Percentiles rank a stretch among this genome's conserved stretches.
Conservation (phyloP, 2,329 filamentous ascomycete species). For the Talaromyces sp. region DNA sequence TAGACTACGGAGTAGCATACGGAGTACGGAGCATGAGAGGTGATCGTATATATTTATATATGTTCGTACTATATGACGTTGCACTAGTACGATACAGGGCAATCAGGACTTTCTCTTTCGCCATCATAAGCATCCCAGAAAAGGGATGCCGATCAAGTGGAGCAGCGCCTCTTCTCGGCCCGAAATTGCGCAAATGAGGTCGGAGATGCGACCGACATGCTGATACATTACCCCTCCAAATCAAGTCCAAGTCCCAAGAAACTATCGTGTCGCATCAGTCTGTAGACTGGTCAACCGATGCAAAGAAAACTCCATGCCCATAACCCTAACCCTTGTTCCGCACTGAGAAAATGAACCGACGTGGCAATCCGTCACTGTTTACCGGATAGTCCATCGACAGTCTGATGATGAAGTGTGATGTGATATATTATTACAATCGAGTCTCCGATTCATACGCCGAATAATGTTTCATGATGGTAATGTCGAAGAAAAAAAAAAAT, state of each 20-base stretch:
- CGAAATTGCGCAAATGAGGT: background rate
- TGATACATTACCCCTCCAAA: background rate
- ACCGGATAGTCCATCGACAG: background rate
- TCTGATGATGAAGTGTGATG: slow-evolving; percentile 1
- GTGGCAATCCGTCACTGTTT: background rate
- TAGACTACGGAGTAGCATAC: background rate
- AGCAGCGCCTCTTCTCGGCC: background rate
- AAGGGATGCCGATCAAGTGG: slow-evolving; percentile 6
- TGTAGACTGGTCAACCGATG: background rate
- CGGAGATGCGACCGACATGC: background rate
- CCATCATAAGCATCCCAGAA: background rate
- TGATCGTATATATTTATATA: background rate
- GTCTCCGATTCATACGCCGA: background rate
- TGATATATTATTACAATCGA: slow-evolving; percentile 6
- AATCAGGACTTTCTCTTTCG: background rate
- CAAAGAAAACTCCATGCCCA: background rate
- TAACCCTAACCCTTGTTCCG: background rate
- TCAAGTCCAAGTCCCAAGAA: background rate
- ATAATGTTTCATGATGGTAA: background rate
- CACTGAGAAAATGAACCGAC: background rate
- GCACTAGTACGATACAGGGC: background rate
- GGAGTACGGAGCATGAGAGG: too few species aligned
- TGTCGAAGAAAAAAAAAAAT: background rate
- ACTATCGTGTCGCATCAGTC: background rate
- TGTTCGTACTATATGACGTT: background rate